Base-by-base conservation (phyloP, 257 asterid species). In the Catharanthus roseus region DNA sequence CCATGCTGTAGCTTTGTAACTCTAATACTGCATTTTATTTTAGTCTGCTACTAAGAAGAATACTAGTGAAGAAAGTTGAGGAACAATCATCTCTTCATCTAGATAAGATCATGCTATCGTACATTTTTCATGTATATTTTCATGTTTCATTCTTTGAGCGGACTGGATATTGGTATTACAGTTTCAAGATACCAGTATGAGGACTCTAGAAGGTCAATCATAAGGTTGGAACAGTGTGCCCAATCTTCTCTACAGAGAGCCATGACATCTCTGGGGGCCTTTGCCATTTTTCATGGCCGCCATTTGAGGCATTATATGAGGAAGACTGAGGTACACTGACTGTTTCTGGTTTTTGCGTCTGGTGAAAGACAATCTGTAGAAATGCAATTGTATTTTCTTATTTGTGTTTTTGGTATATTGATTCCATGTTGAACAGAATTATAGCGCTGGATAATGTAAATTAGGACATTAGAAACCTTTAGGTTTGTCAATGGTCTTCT, bases 221-320 rank as follows among this genome's bases (percentile, higher is more conserved):
- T 88, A 80, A 88, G 96, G 81, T 71, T 95, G 86, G 99, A 91
- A 74, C 97, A 91, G 72, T 83, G 86, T 68, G 87, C 86, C 70
- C 90, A 75, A 75, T 86, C 96, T 57, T 82, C 80, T 83, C 73
- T 85, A 80, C 88, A 82, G 71, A 86, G 98, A 82, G 78, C 79
- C 61, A 83, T 95, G 95, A 75, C 92, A 72, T 81, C 89, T 75
- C 82, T 79, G 69, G 91, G 91, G 69, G 91, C 98, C 70, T 82
- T 91, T 72, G 99, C 97, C 49, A 75, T 91, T 77, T 84, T 95
- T 23, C 87, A 84, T 72, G 97, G 99, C 70, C 97, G 93, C 66
- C 93, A 86, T 81, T 75, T 86, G 84, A 87, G 74, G 86, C 87
- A 88, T 79, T 87, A 83, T 86, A 87, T 95, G 58, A 83, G 74